Evolutionary conservation across 768 basidiomycete genomes (phyloP), one percentile per base, ranked within the genome.

Genomic region (Lactarius tabidus): DNA sequence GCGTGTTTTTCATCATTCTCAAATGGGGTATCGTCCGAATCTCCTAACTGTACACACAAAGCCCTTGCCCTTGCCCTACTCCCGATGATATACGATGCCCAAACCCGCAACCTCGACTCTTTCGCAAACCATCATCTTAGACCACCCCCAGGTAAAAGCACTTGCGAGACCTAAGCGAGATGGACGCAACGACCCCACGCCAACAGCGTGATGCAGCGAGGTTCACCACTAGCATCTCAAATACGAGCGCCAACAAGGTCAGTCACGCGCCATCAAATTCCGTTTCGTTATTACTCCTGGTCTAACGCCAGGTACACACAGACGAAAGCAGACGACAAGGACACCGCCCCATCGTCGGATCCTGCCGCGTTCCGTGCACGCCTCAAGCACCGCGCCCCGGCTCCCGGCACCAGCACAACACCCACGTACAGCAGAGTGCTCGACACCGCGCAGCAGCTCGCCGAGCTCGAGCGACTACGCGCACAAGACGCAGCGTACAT

Each of bases 41-140:
- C n/a, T 54, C 10, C 31, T 33, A 3, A 33, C 33, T 31, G 6
- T n/a, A 41, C 20, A 7, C 26, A 7, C 17, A 28, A 35, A 23
- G 28, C 63, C 38, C 17, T 53, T 58, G 15, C 63, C 63, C 63
- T 59, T 59, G 41, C 64, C 64, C 64, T 55, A 48, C 26, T 23
- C 39, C 39, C 39, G 15, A 60, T 33, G 41, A 55, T 64, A 64
- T 35, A 59, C 31, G 35, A 20, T 38, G 26, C 20, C 31, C 31
- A 28, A 43, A 52, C 58, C 58, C 58, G 7, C 43, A 55, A 59
- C 51, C 39, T 26, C 52, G 28, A 33, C 52, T 33, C 28, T 41
- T 29, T 7, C 18, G 14, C 14, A 43, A 60, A 45, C 33, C 4
- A 23, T 33, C 41, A 7, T n/a, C n/a, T n/a, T n/a, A n/a, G n/a